phyloP scores from a whole-genome alignment of 2,329 filamentous ascomycete genomes.

The Ceratocystis variospora region DNA sequence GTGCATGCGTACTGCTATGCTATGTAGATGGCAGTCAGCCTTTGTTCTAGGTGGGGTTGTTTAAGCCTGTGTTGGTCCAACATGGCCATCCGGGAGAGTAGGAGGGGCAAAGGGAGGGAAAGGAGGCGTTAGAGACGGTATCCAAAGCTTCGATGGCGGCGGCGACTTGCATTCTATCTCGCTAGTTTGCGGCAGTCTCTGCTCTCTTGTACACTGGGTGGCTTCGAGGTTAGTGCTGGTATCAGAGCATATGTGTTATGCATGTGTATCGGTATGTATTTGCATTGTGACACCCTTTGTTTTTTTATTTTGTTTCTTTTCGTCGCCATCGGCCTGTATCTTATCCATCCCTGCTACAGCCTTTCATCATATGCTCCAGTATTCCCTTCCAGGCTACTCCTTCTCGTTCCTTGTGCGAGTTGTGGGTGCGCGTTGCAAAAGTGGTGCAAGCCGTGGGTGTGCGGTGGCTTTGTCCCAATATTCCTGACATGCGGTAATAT shows the following conservation, averaged over 20 bases:
- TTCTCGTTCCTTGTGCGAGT: neutral
- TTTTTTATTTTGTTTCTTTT: neutral
- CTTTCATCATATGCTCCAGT: neutral
- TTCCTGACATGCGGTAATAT: neutral
- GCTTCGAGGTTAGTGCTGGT: slow-evolving; percentile 4
- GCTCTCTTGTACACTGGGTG: slow-evolving; percentile 5
- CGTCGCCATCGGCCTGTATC: neutral
- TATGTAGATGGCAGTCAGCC: no score
- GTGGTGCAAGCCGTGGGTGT: neutral
- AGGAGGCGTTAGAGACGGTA: neutral
- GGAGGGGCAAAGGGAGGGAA: neutral
- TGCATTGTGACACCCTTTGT: neutral
- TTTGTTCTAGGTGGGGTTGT: no score
- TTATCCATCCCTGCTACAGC: neutral
- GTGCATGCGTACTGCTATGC: no score
- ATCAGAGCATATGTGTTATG: neutral
- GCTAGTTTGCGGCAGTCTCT: slow-evolving; percentile 10
- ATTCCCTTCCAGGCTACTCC: neutral
- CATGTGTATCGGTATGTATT: neutral
- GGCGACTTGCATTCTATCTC: slow-evolving; percentile 14
- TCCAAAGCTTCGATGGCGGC: slow-evolving; percentile 9
- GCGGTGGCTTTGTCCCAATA: neutral
- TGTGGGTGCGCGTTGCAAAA: neutral
- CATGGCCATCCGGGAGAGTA: neutral
- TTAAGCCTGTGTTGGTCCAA: neutral